Percentiles rank a stretch among this genome's conserved stretches.
Evolutionary conservation across 208 protist genomes (phyloP).

Genomic region (Leishmania tarentolae): DNA sequence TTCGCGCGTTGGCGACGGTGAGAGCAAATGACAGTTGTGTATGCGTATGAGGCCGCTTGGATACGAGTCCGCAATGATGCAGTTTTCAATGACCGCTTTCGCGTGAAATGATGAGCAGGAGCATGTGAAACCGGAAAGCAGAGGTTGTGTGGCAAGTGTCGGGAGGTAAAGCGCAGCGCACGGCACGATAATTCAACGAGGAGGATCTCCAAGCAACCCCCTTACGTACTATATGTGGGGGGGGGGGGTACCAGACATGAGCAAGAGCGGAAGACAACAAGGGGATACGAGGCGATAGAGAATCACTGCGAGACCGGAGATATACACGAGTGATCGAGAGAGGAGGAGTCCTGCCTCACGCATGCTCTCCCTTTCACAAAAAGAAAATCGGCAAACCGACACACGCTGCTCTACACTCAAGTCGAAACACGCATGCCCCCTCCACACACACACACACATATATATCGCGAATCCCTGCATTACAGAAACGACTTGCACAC

Average conservation of each 20-base stretch:
- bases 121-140: conserved; percentile 25
- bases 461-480: too few species aligned
- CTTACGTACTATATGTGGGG: neutral
- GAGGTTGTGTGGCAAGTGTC: neutral
- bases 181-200: neutral
- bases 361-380: neutral
- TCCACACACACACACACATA: neutral
- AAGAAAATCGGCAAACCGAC: neutral
- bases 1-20: neutral
- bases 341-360: neutral
- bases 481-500: neutral
- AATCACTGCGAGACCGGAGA: conserved; percentile 3
- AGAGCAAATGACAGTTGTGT: neutral
- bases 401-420: neutral
- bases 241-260: neutral
- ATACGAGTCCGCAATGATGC: neutral
- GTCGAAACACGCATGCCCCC: neutral
- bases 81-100: neutral
- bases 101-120: neutral
- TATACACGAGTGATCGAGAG: conserved; percentile 1
- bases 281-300: conserved; percentile 4
- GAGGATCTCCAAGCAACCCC: neutral
- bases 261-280: conserved; percentile 4
- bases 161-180: neutral
- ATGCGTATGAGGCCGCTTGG: neutral